phyloP scores from a whole-genome alignment of 1,284 basidiomycete genomes.

The Trichosporon coremiiforme region DNA sequence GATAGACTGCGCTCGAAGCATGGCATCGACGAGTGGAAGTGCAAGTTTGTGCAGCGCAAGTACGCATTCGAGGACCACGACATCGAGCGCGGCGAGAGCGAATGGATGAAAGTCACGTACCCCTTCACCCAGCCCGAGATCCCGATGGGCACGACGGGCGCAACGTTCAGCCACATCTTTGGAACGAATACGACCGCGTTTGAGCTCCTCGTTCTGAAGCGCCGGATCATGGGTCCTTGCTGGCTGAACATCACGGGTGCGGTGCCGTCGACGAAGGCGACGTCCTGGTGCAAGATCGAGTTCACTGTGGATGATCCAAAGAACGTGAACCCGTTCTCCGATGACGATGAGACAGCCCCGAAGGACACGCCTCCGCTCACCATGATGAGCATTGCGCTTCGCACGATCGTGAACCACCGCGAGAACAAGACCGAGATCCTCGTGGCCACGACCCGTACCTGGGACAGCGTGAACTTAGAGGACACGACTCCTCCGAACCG shows the following conservation, averaged over 20 bases:
- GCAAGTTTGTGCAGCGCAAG: conserved; percentile 84
- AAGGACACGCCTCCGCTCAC: conserved; percentile 86
- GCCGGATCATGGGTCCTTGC: conserved; percentile 98
- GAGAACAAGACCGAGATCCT: conserved; percentile 94
- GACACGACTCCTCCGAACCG: conserved; percentile 85
- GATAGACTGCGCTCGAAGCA: conserved; percentile 73
- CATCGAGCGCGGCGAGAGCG: conserved; percentile 74
- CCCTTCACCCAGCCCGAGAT: conserved; percentile 73
- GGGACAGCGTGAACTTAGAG: conserved; percentile 86
- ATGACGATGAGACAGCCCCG: conserved; percentile 71
- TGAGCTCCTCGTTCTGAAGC: conserved; percentile 90
- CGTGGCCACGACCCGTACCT: conserved; percentile 78
- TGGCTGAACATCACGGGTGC: conserved; percentile 86
- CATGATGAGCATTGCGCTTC: conserved; percentile 81
- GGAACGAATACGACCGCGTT: conserved; percentile 94
- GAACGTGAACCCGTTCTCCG: conserved; percentile 78
- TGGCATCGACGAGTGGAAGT: conserved; percentile 80
- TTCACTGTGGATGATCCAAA: conserved; percentile 83
- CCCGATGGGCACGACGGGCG: conserved; percentile 71
- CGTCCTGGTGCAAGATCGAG: conserved; percentile 95
- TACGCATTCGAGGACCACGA: conserved; percentile 90
- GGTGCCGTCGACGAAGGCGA: conserved; percentile 71
- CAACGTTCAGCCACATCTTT: conserved; percentile 83
- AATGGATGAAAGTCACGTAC: conserved; percentile 93
- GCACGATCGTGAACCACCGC: conserved; percentile 92